phyloP scores from a whole-genome alignment of 768 basidiomycete species.

The Neoboletus magnificus region DNA sequence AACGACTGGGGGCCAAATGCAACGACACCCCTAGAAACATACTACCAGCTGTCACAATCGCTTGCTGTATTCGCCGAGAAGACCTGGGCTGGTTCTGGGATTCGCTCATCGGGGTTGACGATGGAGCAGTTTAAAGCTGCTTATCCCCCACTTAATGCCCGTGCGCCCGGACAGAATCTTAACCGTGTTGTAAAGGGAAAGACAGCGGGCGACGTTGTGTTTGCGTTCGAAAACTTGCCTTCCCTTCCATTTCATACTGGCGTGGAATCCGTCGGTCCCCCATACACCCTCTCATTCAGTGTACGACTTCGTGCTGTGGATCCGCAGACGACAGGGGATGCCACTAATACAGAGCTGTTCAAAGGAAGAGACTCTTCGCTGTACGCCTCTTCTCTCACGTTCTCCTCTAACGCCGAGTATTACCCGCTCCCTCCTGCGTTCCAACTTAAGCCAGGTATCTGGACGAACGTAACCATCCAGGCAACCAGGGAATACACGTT shows the following conservation, averaged over 20 bases:
- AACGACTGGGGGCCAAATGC: constrained; percentile 48
- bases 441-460: constrained; percentile 26
- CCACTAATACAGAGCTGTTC: constrained; percentile 28
- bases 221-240: constrained; percentile 20
- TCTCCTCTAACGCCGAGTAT: constrained; percentile 36
- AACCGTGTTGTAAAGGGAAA: constrained; percentile 36
- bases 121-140: constrained; percentile 34
- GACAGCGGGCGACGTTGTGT: constrained; percentile 28
- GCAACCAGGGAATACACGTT: constrained; percentile 37
- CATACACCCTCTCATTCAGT: constrained; percentile 40
- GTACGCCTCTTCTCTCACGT: constrained; percentile 37
- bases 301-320: constrained; percentile 30
- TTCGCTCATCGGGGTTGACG: constrained; percentile 34
- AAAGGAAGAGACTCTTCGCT: constrained; percentile 35
- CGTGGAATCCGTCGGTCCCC: constrained; percentile 41
- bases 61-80: constrained; percentile 42
- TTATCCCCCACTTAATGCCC: constrained; percentile 37
- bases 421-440: constrained; percentile 34
- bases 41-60: constrained; percentile 41
- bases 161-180: constrained; percentile 42
- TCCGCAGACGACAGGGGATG: constrained; percentile 11
- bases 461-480: constrained; percentile 37
- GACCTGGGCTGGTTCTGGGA: constrained; percentile 40
- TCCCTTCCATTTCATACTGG: constrained; percentile 25
- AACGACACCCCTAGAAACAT: constrained; percentile 42